Conservation (phyloP, 352 stramenopile genomes). For the Globisporangium yorkense region DNA sequence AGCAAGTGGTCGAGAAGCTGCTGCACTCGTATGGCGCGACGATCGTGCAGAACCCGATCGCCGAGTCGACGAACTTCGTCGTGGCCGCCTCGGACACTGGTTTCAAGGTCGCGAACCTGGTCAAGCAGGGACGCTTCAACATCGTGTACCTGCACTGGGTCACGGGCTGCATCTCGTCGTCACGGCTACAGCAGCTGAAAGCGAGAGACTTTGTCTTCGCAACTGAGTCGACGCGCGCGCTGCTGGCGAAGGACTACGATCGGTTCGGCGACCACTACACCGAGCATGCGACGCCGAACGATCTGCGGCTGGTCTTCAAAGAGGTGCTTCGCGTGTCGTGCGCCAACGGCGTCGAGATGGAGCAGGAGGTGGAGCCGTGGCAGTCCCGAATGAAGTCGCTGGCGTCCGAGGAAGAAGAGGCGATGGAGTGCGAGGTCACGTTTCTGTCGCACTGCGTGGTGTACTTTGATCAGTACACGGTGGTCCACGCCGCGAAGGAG, state of each 20-base stretch:
- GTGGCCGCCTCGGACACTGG: constrained; percentile 53
- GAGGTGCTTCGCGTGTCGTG: constrained; percentile 21
- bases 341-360: no score
- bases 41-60: constrained; percentile 76
- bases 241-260: constrained; percentile 69
- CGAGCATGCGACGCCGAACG: constrained; percentile 33
- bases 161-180: constrained; percentile 30
- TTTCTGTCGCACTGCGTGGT: constrained; percentile 72
- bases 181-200: constrained; percentile 31
- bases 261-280: constrained; percentile 71
- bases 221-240: constrained; percentile 39
- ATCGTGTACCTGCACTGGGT: constrained; percentile 67
- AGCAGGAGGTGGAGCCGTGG: constrained; percentile 27
- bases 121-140: constrained; percentile 76
- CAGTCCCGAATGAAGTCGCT: constrained; percentile 35
- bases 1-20: constrained; percentile 72
- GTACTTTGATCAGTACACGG: constrained; percentile 42
- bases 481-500: constrained; percentile 7
- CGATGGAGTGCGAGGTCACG: constrained; percentile 61
- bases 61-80: constrained; percentile 55
- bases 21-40: constrained; percentile 58
- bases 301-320: constrained; percentile 46
- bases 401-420: constrained; percentile 54
- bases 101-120: constrained; percentile 77
- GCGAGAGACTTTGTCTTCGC: constrained; percentile 68